A percentile compares a stretch with the other conserved stretches of the same genome.
phyloP scores from a whole-genome alignment of 495 filamentous ascomycete genomes.

The Penicillium robsamsonii region DNA sequence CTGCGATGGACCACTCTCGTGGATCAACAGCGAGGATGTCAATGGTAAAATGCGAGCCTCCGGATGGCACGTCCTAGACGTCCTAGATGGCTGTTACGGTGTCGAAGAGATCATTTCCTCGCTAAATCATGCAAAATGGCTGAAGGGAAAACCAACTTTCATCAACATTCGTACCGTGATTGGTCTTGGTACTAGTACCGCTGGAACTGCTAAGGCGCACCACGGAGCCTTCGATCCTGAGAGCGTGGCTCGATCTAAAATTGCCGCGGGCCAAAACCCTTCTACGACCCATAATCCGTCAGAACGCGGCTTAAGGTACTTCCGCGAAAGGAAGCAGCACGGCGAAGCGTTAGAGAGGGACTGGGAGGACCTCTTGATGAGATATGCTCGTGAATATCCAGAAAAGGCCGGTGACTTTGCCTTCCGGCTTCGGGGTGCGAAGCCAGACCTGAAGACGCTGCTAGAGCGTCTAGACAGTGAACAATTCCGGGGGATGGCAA shows the following conservation, averaged over 20 bases:
- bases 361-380: no score
- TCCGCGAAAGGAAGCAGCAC: slow-evolving; percentile 15
- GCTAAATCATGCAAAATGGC: slow-evolving; percentile 29
- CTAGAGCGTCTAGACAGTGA: slow-evolving; percentile 31
- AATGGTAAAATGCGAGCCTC: slow-evolving; percentile 51
- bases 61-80: slow-evolving; percentile 49
- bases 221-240: slow-evolving; percentile 37
- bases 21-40: slow-evolving; percentile 46
- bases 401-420: no score
- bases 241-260: slow-evolving; percentile 24
- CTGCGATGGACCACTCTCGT: slow-evolving; percentile 29
- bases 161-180: slow-evolving; percentile 52
- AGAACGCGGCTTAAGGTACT: slow-evolving; percentile 3
- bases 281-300: no score
- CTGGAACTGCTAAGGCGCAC: slow-evolving; percentile 41
- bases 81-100: slow-evolving; percentile 44
- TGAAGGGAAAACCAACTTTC: slow-evolving; percentile 43
- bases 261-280: background rate
- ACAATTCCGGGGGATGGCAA: slow-evolving; percentile 25
- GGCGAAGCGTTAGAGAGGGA: slow-evolving; percentile 3
- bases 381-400: no score
- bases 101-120: slow-evolving; percentile 42
- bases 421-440: slow-evolving; percentile 7
- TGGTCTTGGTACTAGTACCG: slow-evolving; percentile 37
- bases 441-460: background rate